Conservation (phyloP, 768 basidiomycete genomes). For the Panus rudis region DNA sequence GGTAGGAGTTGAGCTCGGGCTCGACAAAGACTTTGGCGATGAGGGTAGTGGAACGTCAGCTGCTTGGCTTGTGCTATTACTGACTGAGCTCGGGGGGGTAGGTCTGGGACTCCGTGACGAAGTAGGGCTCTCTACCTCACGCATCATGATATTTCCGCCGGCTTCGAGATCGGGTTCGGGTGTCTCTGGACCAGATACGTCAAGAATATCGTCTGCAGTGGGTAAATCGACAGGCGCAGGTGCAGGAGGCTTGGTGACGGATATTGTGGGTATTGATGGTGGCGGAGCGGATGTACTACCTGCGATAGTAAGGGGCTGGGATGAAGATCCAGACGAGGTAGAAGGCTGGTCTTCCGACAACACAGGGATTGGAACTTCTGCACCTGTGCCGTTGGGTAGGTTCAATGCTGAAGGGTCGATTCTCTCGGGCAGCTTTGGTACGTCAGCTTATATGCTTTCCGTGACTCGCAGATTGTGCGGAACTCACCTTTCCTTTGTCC, state of each 20-base stretch:
- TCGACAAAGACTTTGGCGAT: slow-evolving; percentile 5
- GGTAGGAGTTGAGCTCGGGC: background rate
- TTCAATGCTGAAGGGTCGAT: background rate
- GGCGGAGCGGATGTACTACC: slow-evolving; percentile 7
- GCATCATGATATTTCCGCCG: slow-evolving; percentile 11
- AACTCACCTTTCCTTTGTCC: slow-evolving; percentile 44
- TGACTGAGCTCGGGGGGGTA: background rate
- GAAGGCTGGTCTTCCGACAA: slow-evolving; percentile 29
- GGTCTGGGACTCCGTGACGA: background rate
- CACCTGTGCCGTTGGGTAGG: slow-evolving; percentile 23
- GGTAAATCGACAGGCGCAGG: slow-evolving; percentile 68
- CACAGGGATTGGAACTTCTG: slow-evolving; percentile 59
- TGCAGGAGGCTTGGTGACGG: slow-evolving; percentile 63
- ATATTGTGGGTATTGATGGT: slow-evolving; percentile 42
- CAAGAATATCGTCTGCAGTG: slow-evolving; percentile 32
- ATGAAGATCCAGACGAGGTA: no score
- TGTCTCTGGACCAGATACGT: background rate
- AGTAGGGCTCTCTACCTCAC: slow-evolving; percentile 8
- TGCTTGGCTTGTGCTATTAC: background rate
- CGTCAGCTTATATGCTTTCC: background rate
- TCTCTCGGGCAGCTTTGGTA: background rate
- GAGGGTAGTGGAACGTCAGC: background rate
- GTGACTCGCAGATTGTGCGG: background rate
- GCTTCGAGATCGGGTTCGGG: slow-evolving; percentile 13
- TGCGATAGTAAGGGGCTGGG: slow-evolving; percentile 13